Conservation (phyloP, 495 filamentous ascomycete genomes). For the Aspergillus carlsbadensis region DNA sequence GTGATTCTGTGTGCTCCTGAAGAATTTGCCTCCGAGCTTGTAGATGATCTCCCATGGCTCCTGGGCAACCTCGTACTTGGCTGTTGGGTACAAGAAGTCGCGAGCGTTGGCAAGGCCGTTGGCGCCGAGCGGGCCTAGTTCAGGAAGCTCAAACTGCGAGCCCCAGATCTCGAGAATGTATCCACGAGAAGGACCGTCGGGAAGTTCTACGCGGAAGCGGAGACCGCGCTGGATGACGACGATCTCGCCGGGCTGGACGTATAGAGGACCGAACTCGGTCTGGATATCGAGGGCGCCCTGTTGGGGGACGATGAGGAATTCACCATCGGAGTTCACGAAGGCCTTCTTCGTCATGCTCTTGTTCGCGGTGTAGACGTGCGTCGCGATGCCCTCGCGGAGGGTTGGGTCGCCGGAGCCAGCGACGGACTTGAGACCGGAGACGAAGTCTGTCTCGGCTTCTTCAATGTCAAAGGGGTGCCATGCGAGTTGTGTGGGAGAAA, state of each 20-base stretch:
- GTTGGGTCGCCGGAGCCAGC: constrained; percentile 51
- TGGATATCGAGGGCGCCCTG: constrained; percentile 49
- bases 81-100: constrained; percentile 47
- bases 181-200: constrained; percentile 46
- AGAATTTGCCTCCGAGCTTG: constrained; percentile 52
- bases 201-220: constrained; percentile 45
- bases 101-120: constrained; percentile 51
- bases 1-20: constrained; percentile 48
- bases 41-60: constrained; percentile 49
- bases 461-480: constrained; percentile 51
- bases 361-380: constrained; percentile 47
- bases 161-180: constrained; percentile 54
- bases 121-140: constrained; percentile 49
- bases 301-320: constrained; percentile 49
- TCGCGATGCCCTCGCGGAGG: constrained; percentile 47
- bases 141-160: constrained; percentile 46
- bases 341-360: constrained; percentile 46
- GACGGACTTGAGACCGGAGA: constrained; percentile 48
- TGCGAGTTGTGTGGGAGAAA: constrained; percentile 56
- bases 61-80: constrained; percentile 39
- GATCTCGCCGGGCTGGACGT: constrained; percentile 49
- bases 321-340: constrained; percentile 50
- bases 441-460: constrained; percentile 37
- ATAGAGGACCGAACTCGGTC: constrained; percentile 48
- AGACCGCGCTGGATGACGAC: constrained; percentile 48